Percentiles rank a stretch among this genome's conserved stretches.
Evolutionary conservation across 2,329 filamentous ascomycete genomes (phyloP).

Genomic region (Nothomitra cinnamomea): DNA sequence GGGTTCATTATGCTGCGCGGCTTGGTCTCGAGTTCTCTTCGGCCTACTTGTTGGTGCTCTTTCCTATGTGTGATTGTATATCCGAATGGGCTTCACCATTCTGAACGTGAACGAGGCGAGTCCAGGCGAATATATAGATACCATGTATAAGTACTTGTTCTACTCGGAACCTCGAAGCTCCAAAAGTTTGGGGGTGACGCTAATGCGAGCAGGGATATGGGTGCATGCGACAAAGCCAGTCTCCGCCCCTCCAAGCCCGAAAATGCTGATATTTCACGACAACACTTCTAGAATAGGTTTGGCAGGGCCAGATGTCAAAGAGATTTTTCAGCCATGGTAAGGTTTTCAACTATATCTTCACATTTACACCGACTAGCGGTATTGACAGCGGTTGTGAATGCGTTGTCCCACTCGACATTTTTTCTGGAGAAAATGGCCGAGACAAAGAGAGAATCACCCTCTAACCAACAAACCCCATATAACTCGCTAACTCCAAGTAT

Average conservation of each 20-base stretch:
- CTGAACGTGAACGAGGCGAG: background rate
- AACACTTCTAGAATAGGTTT: no score
- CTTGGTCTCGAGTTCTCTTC: background rate
- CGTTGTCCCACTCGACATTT: no score
- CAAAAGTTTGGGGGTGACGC: background rate
- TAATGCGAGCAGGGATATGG: slow-evolving; percentile 2
- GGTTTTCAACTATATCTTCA: no score
- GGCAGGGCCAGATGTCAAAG: no score
- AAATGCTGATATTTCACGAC: no score
- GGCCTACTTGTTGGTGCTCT: background rate
- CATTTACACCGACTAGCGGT: no score
- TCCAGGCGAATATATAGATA: background rate
- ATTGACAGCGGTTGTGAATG: no score
- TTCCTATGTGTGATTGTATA: background rate
- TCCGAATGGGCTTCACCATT: background rate
- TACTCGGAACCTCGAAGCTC: background rate
- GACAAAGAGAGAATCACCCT: no score
- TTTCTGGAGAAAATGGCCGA: no score
- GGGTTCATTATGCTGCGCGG: background rate
- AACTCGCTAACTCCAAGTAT: background rate
- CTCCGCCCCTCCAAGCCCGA: no score
- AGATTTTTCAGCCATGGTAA: no score
- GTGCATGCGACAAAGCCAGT: background rate
- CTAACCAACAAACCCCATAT: no score
- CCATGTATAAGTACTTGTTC: background rate